Base-by-base conservation (phyloP, 768 basidiomycete species). In the Lactarius hengduanensis region DNA sequence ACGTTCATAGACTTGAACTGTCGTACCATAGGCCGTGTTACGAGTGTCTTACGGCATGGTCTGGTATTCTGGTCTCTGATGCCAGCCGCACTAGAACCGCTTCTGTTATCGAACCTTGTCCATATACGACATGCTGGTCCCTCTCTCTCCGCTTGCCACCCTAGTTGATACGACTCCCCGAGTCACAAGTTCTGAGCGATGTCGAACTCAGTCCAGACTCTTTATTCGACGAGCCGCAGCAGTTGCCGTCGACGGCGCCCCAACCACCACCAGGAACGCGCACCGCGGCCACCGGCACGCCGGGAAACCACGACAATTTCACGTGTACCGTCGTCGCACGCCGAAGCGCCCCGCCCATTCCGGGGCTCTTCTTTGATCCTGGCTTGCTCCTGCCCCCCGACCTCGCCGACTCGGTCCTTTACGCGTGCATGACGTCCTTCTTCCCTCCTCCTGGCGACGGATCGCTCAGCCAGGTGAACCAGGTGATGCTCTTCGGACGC, bases 401-500 rank as follows among this genome's bases (percentile, higher is more conserved):
- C 45, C 75, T 90, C 11, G 84, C 85, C 4, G 77, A 84, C 26
- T 73, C 78, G 0, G 77, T 87, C 38, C 73, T 79, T 59, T 73
- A 74, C 13, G 83, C 83, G 60, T 89, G 88, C 75, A 79, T 85
- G 75, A 72, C 76, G 2, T 80, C 79, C 10, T 91, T 88, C 74
- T 90, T 90, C 72, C 72, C 71, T 11, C 73, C 50, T 15, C n/a
- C 11, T 8, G 18, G 45, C 45, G 45, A 22, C 10, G 45, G 45
- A 3, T 13, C 47, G n/a, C 47, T 22, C 22, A 22, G 50, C 50
- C 22, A 22, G 53, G 79, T 84, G 57, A 92, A 96, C 72, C 94
- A 96, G 75, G 83, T 90, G 61, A 95, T 96, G 94, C 82, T 96
- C 20, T 96, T 96, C 72, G 86, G 86, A 54, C 83, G 87, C 45